These are phyloP conservation scores for Tirmania nivea DNA, from an alignment of 495 filamentous ascomycete genomes.

Conservation along the genomic window DNA sequence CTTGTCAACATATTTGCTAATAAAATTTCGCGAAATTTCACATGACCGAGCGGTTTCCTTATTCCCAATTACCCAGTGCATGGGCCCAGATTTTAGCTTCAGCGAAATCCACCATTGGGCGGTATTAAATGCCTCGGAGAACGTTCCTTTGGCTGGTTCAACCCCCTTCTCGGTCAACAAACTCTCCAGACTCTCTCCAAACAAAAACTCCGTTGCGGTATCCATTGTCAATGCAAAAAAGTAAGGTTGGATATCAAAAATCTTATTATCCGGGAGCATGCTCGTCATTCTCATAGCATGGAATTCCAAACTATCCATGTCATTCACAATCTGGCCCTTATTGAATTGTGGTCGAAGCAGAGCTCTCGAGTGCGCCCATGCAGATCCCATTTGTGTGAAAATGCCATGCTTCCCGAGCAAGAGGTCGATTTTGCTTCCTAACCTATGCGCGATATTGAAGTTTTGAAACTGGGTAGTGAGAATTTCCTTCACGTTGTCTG, in stretches of 20 bases:
- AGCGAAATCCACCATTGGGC: too few relatives aligned
- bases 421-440: too few relatives aligned
- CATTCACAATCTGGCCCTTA: conserved; percentile 21
- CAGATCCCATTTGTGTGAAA: conserved; percentile 30
- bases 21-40: conserved; percentile 9
- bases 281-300: conserved; percentile 1
- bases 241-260: conserved; percentile 28
- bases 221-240: conserved; percentile 31
- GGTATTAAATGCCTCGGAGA: too few relatives aligned
- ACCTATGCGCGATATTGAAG: too few relatives aligned
- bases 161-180: conserved; percentile 9
- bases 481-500: too few relatives aligned
- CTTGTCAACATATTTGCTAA: conserved; percentile 26
- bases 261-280: not conserved
- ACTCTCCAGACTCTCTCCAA: conserved; percentile 23
- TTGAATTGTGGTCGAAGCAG: conserved; percentile 36
- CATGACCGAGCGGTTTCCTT: not conserved
- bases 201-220: conserved; percentile 26
- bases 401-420: conserved; percentile 18
- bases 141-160: too few relatives aligned
- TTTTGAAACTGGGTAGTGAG: too few relatives aligned
- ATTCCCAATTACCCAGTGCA: too few relatives aligned
- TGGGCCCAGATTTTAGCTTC: too few relatives aligned
- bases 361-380: conserved; percentile 33
- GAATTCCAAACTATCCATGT: conserved; percentile 10